Evolutionary conservation across 176 grass and related monocot species (phyloP).

Genomic region (Coix lacrymajobi): DNA sequence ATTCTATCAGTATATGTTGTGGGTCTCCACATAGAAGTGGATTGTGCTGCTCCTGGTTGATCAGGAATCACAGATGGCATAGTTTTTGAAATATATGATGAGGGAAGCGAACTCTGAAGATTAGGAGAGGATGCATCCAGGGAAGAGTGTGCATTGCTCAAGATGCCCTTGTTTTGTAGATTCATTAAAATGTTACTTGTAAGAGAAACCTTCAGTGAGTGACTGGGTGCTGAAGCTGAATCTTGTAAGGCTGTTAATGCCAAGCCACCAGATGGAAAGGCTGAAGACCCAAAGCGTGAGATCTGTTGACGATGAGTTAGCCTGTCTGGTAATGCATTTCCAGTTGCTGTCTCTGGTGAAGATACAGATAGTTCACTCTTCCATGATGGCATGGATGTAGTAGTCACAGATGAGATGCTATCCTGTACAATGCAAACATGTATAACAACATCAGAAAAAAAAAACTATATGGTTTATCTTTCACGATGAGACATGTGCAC

Average conservation of each 20-base stretch:
- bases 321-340: conserved; percentile 51
- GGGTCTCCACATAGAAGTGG: conserved; percentile 31
- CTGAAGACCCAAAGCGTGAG: conserved; percentile 59
- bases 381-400: conserved; percentile 42
- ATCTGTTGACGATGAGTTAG: conserved; percentile 48
- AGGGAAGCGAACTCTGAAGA: conserved; percentile 39
- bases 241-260: conserved; percentile 56
- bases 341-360: conserved; percentile 44
- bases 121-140: conserved; percentile 41
- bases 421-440: conserved; percentile 52
- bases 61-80: conserved; percentile 35
- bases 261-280: conserved; percentile 44
- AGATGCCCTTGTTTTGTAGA: conserved; percentile 64
- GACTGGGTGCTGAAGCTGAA: conserved; percentile 42
- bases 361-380: conserved; percentile 59
- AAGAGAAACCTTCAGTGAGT: conserved; percentile 54
- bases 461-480: neutral
- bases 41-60: conserved; percentile 37
- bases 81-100: conserved; percentile 35
- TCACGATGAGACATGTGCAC: neutral
- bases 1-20: conserved; percentile 73
- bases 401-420: conserved; percentile 30
- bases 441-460: conserved; percentile 21
- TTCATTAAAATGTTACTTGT: conserved; percentile 57
- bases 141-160: conserved; percentile 52